Percentiles rank a stretch among this genome's conserved stretches.
Evolutionary conservation across 192 early-diverging fungal species (phyloP).

Genomic region (Backusella westeae): DNA sequence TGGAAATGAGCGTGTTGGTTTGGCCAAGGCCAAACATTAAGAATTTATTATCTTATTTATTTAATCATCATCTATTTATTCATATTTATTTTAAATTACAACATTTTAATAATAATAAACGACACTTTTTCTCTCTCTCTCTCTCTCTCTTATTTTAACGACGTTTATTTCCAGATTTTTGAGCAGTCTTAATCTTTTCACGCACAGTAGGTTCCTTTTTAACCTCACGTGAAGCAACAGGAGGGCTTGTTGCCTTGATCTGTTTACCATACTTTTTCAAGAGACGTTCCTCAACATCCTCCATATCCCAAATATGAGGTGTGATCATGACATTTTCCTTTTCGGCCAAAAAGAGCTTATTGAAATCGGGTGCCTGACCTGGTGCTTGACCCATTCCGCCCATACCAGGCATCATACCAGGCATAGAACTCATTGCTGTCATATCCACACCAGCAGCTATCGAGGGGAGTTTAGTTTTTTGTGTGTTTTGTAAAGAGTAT

Average conservation of each 20-base stretch:
- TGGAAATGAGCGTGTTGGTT: slow-evolving; percentile 41
- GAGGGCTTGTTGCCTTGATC: not conserved
- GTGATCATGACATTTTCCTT: slow-evolving; percentile 84
- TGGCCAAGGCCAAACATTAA: slow-evolving; percentile 31
- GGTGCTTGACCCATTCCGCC: slow-evolving; percentile 46
- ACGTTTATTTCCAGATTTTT: slow-evolving; percentile 22
- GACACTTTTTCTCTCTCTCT: not conserved
- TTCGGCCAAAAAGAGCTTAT: slow-evolving; percentile 86
- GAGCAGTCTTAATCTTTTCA: slow-evolving; percentile 30
- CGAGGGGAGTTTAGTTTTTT: not conserved
- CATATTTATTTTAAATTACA: not conserved
- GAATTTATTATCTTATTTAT: not conserved
- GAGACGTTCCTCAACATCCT: slow-evolving; percentile 76
- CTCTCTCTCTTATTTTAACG: slow-evolving; percentile 13
- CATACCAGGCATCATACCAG: slow-evolving; percentile 59
- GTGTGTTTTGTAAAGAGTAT: too few relatives aligned
- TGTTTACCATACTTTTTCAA: slow-evolving; percentile 74
- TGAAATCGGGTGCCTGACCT: slow-evolving; percentile 79
- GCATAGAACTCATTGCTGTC: slow-evolving; percentile 89
- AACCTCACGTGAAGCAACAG: not conserved
- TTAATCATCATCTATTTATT: too few relatives aligned
- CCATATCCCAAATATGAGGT: slow-evolving; percentile 78
- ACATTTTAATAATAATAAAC: slow-evolving; percentile 1
- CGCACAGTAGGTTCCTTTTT: slow-evolving; percentile 17
- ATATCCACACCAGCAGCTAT: slow-evolving; percentile 82